Conservation (phyloP, 2,329 filamentous ascomycete genomes). For the Epicoccum sorghinum region DNA sequence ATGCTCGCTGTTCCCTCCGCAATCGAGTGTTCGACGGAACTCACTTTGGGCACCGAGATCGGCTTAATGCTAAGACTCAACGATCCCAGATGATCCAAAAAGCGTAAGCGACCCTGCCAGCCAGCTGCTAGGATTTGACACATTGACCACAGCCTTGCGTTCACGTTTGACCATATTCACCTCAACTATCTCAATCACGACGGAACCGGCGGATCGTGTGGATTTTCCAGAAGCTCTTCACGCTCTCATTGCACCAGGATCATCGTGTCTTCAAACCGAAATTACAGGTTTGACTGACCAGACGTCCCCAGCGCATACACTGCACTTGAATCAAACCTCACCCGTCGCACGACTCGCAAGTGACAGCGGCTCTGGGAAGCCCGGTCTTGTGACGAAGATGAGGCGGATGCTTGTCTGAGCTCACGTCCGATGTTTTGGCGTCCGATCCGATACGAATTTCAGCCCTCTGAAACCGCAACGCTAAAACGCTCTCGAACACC, state of each 20-base stretch:
- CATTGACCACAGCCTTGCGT: constrained; percentile 1
- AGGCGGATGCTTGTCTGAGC: constrained; percentile 16
- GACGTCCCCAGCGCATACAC: constrained; percentile 8
- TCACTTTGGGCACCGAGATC: constrained; percentile 4
- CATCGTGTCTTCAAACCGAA: constrained; percentile 12
- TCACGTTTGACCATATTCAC: neutral
- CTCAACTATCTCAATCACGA: neutral
- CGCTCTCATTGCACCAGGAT: constrained; percentile 1
- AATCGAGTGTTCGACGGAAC: neutral
- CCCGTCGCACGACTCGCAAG: constrained; percentile 14
- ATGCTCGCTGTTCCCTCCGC: neutral
- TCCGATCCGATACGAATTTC: constrained; percentile 1
- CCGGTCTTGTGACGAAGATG: constrained; percentile 9
- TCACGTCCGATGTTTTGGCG: constrained; percentile 9
- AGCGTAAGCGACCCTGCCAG: neutral
- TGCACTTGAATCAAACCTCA: constrained; percentile 5
- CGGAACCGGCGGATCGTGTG: neutral
- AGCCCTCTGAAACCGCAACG: constrained; percentile 10
- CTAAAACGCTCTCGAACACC: constrained; percentile 25
- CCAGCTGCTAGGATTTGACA: neutral
- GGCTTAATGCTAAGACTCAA: neutral
- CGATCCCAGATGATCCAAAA: neutral
- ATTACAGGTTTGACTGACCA: constrained; percentile 20
- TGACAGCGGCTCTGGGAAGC: constrained; percentile 14
- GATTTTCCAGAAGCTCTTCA: constrained; percentile 6